These are phyloP conservation scores for Candolleomyces aberdarensis DNA, from an alignment of 768 basidiomycete species.

Conservation along the genomic window DNA sequence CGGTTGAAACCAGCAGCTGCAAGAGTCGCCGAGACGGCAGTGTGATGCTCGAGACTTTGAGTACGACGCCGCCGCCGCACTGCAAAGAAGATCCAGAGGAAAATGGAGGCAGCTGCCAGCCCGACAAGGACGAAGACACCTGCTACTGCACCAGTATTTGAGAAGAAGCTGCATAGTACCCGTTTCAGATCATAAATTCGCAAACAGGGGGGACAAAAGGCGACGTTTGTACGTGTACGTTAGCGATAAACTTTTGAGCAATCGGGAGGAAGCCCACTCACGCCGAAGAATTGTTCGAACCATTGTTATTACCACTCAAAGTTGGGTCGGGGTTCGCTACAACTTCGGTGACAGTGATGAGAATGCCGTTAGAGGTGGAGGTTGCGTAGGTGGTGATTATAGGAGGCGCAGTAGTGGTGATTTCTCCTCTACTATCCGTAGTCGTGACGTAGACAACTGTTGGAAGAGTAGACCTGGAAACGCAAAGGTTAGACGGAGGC, in stretches of 20 bases:
- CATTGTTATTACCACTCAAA: conserved; percentile 40
- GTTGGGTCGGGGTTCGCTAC: conserved; percentile 76
- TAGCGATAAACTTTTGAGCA: background rate
- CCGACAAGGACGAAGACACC: conserved; percentile 92
- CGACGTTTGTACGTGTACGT: background rate
- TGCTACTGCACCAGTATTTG: conserved; percentile 85
- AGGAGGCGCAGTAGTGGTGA: conserved; percentile 49
- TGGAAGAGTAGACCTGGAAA: conserved; percentile 10
- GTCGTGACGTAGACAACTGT: conserved; percentile 55
- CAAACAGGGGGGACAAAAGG: background rate
- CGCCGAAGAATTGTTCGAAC: conserved; percentile 40
- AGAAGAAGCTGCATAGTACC: conserved; percentile 63
- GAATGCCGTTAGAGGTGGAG: conserved; percentile 52
- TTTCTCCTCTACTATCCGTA: conserved; percentile 53
- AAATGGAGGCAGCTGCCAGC: conserved; percentile 65
- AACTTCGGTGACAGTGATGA: conserved; percentile 59
- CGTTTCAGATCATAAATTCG: conserved; percentile 2
- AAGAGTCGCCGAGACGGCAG: conserved; percentile 66
- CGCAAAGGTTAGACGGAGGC: background rate
- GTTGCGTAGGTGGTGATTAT: conserved; percentile 55
- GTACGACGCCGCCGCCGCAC: conserved; percentile 63
- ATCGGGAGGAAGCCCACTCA: conserved; percentile 30
- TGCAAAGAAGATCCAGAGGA: conserved; percentile 70
- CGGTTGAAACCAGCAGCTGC: conserved; percentile 71
- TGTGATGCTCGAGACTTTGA: conserved; percentile 62